Conservation (phyloP, 108 stramenopile species). For the Fistulifera solaris region DNA sequence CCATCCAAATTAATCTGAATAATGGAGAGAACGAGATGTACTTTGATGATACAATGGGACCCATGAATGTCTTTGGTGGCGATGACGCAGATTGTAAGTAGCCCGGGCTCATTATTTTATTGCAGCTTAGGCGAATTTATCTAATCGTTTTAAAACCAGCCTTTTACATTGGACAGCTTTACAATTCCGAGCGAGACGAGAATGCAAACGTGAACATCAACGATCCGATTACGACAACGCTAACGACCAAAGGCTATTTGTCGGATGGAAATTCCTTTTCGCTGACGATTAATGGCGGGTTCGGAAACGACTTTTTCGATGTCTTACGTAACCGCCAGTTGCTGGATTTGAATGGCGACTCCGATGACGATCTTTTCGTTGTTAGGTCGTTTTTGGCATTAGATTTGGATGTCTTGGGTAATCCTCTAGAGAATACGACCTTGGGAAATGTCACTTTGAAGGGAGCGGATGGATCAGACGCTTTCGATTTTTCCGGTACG, state of each 20-base stretch:
- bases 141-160: neutral
- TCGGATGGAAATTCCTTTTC: constrained; percentile 23
- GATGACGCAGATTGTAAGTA: too few species aligned
- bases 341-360: constrained; percentile 34
- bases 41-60: constrained; percentile 29
- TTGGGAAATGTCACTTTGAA: constrained; percentile 5
- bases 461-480: neutral
- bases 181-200: constrained; percentile 17
- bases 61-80: constrained; percentile 2
- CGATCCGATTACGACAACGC: constrained; percentile 23
- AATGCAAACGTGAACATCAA: constrained; percentile 4
- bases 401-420: constrained; percentile 3
- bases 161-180: constrained; percentile 20
- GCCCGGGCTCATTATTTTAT: too few species aligned
- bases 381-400: constrained; percentile 24
- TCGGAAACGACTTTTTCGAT: constrained; percentile 25
- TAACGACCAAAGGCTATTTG: constrained; percentile 29
- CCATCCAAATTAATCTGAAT: constrained; percentile 15
- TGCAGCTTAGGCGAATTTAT: neutral
- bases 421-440: constrained; percentile 2
- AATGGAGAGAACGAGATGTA: constrained; percentile 24
- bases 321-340: constrained; percentile 23
- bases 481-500: neutral
- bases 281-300: constrained; percentile 21
- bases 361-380: constrained; percentile 24